phyloP scores from a whole-genome alignment of 2,329 filamentous ascomycete species.

The Trichoderma brevicompactum region DNA sequence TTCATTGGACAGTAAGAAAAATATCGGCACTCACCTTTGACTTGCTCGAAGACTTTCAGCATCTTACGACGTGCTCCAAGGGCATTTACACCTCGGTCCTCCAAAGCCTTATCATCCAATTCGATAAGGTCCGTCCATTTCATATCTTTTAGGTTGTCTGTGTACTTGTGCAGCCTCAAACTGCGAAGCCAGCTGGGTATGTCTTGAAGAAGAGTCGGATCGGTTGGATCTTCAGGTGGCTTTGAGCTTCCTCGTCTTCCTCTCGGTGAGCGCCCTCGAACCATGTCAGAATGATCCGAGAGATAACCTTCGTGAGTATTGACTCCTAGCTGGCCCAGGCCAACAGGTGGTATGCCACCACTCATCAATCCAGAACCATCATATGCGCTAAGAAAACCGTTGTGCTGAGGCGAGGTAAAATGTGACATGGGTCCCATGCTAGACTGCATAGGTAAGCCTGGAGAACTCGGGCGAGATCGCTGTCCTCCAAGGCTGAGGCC shows the following conservation, averaged over 20 bases:
- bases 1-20: background rate
- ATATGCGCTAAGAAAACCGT: slow-evolving; percentile 90
- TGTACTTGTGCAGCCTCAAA: slow-evolving; percentile 96
- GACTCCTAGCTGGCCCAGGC: slow-evolving; percentile 72
- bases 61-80: slow-evolving; percentile 95
- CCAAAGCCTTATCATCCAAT: slow-evolving; percentile 89
- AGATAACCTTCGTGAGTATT: slow-evolving; percentile 81
- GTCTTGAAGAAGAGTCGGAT: slow-evolving; percentile 86
- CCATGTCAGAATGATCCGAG: slow-evolving; percentile 91
- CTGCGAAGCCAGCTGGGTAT: slow-evolving; percentile 96
- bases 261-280: slow-evolving; percentile 86
- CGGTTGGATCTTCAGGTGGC: slow-evolving; percentile 96
- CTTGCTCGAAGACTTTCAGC: slow-evolving; percentile 98
- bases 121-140: slow-evolving; percentile 94
- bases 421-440: slow-evolving; percentile 65
- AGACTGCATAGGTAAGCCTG: slow-evolving; percentile 79
- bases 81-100: slow-evolving; percentile 92
- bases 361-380: slow-evolving; percentile 75
- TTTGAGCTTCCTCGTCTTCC: slow-evolving; percentile 94
- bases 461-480: slow-evolving; percentile 86
- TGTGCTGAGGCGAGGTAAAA: slow-evolving; percentile 89
- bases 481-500: slow-evolving; percentile 65
- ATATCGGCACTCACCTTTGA: slow-evolving; percentile 64
- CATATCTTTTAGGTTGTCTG: slow-evolving; percentile 95
- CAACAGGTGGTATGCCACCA: slow-evolving; percentile 71